Evolutionary conservation across 805 yeast genomes (phyloP).

Genomic region (Scheffersomyces spartinae): DNA sequence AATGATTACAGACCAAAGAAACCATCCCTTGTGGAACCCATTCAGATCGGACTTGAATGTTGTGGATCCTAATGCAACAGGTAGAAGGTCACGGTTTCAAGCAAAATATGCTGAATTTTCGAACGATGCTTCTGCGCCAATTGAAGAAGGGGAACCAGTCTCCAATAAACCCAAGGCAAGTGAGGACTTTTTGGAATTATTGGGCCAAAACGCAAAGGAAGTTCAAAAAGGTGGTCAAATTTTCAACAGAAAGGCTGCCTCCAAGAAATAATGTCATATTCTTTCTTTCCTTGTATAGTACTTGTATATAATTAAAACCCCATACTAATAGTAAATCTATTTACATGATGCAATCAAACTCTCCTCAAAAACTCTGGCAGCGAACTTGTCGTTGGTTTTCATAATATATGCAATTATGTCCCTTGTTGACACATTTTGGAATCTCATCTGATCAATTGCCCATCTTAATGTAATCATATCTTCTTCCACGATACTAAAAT

Average conservation of each 20-base stretch:
- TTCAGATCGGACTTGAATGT: conserved; percentile 65
- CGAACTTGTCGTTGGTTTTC: too few relatives aligned
- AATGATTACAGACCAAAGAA: conserved; percentile 82
- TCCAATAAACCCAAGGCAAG: conserved; percentile 4
- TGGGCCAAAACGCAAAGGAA: conserved; percentile 46
- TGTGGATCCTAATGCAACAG: conserved; percentile 74
- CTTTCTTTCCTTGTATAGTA: too few relatives aligned
- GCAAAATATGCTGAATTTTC: conserved; percentile 49
- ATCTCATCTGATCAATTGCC: too few relatives aligned
- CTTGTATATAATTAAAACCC: too few relatives aligned
- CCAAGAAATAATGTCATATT: conserved; percentile 29
- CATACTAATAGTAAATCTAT: too few relatives aligned
- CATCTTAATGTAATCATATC: too few relatives aligned
- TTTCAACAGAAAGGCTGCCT: conserved; percentile 33
- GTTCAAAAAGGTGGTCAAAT: conserved; percentile 47
- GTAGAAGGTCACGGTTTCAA: conserved; percentile 66
- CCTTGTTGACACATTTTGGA: too few relatives aligned
- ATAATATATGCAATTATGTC: too few relatives aligned
- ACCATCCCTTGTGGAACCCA: conserved; percentile 81
- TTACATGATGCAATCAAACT: too few relatives aligned
- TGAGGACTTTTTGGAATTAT: conserved; percentile 46
- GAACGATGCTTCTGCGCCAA: conserved; percentile 21
- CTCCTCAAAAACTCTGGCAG: too few relatives aligned
- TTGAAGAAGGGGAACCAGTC: conserved; percentile 11
- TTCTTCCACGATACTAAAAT: too few relatives aligned